Evolutionary conservation across 805 yeast genomes (phyloP), one percentile per base, ranked within the genome.

Genomic region (Citeromyces matritensis): DNA sequence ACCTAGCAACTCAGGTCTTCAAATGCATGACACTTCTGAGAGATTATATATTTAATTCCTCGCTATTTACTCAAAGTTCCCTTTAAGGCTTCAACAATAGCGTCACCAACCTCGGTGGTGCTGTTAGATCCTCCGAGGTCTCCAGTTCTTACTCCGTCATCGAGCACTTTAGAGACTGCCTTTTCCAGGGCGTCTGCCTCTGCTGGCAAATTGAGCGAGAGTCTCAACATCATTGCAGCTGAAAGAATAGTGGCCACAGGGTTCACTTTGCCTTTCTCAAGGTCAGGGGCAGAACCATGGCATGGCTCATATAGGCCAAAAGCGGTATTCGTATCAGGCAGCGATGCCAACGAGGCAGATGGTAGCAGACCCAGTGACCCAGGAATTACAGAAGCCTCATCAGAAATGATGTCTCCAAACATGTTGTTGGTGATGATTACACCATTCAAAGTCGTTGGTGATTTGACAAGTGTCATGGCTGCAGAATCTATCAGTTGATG

Each of bases 401-500:
- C 98, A 35, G 94, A 81, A 47, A 91, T 83, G 55, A 91, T 91
- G 55, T 91, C 98, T 49, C 98, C 98, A 55, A 91, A 91, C 94
- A 91, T 88, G 63, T 91, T 91, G 46, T 80, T 76, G 29, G 97
- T 88, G 51, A 91, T 73, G 31, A 91, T 73, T 32, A 91, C 69
- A 58, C 98, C 98, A 53, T 91, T 91, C 51, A 91, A 69, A 43
- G 75, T 75, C 27, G 86, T 79, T 46, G 98, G 98, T 39, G 70
- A 73, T 60, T 91, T 85, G 45, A 91, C 81, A 44, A 91, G 63
- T 49, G 88, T 88, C 98, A 91, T 91, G 31, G 98, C 97, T 33
- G 98, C 98, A 9, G 97, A 86, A 58, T 91, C 98, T 47, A 91
- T 88, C 55, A 91, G 70, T 64, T 91, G 98, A 59, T 91, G 95